phyloP scores from a whole-genome alignment of 2,329 filamentous ascomycete species.

The Rhynchosporium secalis region DNA sequence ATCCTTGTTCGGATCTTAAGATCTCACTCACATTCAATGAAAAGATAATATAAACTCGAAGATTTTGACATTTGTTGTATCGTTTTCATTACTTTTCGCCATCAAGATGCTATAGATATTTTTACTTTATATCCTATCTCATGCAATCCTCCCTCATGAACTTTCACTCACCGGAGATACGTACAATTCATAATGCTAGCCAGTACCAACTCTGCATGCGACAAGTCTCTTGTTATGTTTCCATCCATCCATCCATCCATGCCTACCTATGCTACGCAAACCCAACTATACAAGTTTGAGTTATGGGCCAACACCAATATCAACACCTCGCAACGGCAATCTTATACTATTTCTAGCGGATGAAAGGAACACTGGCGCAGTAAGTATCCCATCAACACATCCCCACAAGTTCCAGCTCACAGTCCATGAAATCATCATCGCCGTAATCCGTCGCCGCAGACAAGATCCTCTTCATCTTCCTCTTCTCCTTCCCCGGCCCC shows the following conservation, averaged over 20 bases:
- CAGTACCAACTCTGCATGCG: neutral
- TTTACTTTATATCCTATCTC: conserved; percentile 8
- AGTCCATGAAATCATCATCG: conserved; percentile 35
- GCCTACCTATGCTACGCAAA: conserved; percentile 8
- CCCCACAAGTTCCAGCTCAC: conserved; percentile 31
- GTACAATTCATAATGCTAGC: conserved; percentile 4
- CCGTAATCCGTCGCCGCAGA: conserved; percentile 37
- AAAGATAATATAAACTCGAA: neutral
- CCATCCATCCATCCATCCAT: neutral
- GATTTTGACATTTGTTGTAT: neutral
- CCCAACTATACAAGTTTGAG: neutral
- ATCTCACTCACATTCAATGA: neutral
- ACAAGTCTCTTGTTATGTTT: conserved; percentile 2
- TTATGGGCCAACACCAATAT: neutral
- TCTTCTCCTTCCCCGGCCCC: conserved; percentile 2
- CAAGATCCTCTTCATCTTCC: conserved; percentile 21
- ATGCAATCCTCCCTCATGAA: conserved; percentile 5
- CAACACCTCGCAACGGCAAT: neutral
- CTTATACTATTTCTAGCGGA: too few relatives aligned
- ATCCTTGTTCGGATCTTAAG: conserved; percentile 7
- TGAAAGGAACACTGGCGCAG: too few relatives aligned
- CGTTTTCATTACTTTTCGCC: neutral
- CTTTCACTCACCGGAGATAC: neutral
- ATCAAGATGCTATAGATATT: conserved; percentile 20
- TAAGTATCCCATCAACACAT: conserved; percentile 18